Evolutionary conservation across 2,329 filamentous ascomycete genomes (phyloP).

Genomic region (Pyricularia pennisetigena): DNA sequence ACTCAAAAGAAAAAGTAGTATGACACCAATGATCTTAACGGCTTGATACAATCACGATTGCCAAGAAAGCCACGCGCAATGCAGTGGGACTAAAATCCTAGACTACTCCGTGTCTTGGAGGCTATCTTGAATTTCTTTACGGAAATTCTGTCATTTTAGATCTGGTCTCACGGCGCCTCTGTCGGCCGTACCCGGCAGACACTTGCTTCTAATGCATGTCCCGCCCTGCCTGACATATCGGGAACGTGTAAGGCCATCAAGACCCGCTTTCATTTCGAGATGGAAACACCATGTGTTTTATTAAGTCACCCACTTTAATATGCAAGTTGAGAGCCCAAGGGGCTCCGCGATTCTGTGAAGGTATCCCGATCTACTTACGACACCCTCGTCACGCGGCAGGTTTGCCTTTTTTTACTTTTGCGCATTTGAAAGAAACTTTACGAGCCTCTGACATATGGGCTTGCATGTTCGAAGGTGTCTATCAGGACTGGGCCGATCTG

Average conservation of each 20-base stretch:
- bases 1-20: not conserved
- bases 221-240: not conserved
- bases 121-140: not conserved
- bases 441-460: not conserved
- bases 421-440: not conserved
- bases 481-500: not conserved
- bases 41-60: not conserved
- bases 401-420: no score
- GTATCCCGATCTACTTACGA: no score
- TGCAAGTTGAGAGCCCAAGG: not conserved
- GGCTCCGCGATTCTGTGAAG: no score
- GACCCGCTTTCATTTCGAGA: not conserved
- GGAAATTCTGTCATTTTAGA: not conserved
- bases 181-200: not conserved
- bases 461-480: no score
- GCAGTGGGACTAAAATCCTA: not conserved
- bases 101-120: not conserved
- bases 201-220: not conserved
- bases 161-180: not conserved
- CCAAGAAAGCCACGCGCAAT: not conserved
- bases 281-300: not conserved
- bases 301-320: not conserved
- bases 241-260: not conserved
- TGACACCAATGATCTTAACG: not conserved
- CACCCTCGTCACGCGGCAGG: no score